These are phyloP conservation scores for Trichosanthes cucumerina DNA, from an alignment of 306 rosid species.

Conservation along the genomic window DNA sequence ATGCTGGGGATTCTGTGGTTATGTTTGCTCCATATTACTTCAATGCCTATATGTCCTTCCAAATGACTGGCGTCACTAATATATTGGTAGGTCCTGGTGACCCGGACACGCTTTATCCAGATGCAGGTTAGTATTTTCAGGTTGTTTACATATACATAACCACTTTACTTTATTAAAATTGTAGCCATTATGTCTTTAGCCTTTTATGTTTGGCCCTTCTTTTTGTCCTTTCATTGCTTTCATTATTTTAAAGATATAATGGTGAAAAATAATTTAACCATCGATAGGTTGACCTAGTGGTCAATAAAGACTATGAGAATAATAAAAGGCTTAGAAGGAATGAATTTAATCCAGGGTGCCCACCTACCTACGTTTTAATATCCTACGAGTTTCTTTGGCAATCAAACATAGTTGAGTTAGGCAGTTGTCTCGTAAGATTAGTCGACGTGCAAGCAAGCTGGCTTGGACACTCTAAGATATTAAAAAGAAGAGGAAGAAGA, in stretches of 20 bases:
- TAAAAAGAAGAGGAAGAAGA: too few species aligned
- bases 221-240: neutral
- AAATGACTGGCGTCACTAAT: conserved; percentile 85
- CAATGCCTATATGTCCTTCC: conserved; percentile 88
- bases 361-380: too few species aligned
- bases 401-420: too few species aligned
- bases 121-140: conserved; percentile 48
- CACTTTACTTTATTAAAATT: neutral
- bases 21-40: conserved; percentile 94
- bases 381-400: too few species aligned
- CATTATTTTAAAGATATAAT: neutral
- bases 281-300: too few species aligned
- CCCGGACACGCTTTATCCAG: conserved; percentile 75
- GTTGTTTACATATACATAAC: neutral
- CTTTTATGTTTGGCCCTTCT: neutral
- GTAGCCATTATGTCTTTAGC: neutral
- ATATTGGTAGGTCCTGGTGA: conserved; percentile 77
- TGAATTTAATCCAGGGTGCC: too few species aligned
- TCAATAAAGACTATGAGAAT: too few species aligned
- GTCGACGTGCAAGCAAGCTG: too few species aligned
- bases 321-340: too few species aligned
- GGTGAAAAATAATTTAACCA: neutral
- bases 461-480: too few species aligned
- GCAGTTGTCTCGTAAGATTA: too few species aligned
- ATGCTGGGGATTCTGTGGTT: conserved; percentile 80